A percentile compares a stretch with the other conserved stretches of the same genome.
Evolutionary conservation across 148 eudicot genomes (phyloP).

Genomic region (Pouteria glomerata): DNA sequence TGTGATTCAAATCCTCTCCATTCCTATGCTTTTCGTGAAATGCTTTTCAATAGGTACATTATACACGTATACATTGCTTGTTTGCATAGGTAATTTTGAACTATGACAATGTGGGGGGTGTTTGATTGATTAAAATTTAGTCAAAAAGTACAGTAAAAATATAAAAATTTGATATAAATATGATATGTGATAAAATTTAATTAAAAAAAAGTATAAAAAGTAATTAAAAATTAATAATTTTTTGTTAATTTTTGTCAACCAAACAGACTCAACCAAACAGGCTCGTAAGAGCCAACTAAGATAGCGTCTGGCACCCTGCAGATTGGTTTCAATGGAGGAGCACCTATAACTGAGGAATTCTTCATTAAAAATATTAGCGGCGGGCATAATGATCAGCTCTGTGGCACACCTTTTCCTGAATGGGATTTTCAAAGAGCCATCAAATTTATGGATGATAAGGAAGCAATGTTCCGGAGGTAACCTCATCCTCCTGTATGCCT

Average conservation of each 20-base stretch:
- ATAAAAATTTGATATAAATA: no score
- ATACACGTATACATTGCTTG: neutral
- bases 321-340: slow-evolving; percentile 47
- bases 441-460: slow-evolving; percentile 45
- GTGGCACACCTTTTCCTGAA: slow-evolving; percentile 31
- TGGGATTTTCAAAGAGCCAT: slow-evolving; percentile 42
- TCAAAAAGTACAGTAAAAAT: no score
- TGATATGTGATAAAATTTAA: no score
- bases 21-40: slow-evolving; percentile 37
- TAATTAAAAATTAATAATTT: neutral
- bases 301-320: neutral
- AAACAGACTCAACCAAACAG: neutral
- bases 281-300: neutral
- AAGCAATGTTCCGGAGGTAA: slow-evolving; percentile 44
- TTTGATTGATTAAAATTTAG: no score
- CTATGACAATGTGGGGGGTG: neutral
- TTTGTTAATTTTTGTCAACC: no score
- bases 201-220: no score
- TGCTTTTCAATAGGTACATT: slow-evolving; percentile 42
- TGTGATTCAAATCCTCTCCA: slow-evolving; percentile 52
- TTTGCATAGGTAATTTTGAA: neutral
- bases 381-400: slow-evolving; percentile 38
- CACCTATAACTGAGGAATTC: slow-evolving; percentile 40
- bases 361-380: slow-evolving; percentile 35
- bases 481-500: neutral